Percentiles rank a stretch among this genome's conserved stretches.
phyloP scores from a whole-genome alignment of 1,284 basidiomycete species.

The Agaricales sp. region DNA sequence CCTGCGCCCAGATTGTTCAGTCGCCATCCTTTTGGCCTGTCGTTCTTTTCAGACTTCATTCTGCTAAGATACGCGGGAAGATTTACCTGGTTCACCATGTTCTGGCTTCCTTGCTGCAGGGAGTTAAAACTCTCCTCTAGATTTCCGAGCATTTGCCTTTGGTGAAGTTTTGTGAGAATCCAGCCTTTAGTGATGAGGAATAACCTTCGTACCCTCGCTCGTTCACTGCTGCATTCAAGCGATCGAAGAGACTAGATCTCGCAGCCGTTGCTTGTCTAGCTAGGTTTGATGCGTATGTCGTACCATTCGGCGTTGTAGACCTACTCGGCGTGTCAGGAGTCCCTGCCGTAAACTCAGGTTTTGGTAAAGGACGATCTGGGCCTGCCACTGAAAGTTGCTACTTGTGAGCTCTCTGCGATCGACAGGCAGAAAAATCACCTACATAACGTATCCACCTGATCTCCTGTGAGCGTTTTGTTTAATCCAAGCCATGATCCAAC shows the following conservation, averaged over 20 bases:
- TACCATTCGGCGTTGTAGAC: too few species aligned
- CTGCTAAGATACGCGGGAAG: too few species aligned
- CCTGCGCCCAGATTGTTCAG: conserved; percentile 47
- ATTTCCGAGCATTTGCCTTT: conserved; percentile 48
- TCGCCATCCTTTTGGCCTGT: conserved; percentile 51
- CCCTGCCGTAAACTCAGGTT: conserved; percentile 10
- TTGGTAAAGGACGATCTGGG: conserved; percentile 41
- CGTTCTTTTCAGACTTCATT: too few species aligned
- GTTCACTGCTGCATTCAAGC: conserved; percentile 42
- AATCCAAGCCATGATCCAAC: conserved; percentile 44
- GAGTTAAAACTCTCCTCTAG: conserved; percentile 53
- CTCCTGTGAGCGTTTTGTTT: conserved; percentile 37
- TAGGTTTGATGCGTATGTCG: conserved; percentile 17
- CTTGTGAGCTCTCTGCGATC: too few species aligned
- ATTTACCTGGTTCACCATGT: conserved; percentile 51
- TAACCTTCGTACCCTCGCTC: conserved; percentile 46
- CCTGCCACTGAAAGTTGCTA: conserved; percentile 62
- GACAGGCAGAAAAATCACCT: conserved; percentile 33
- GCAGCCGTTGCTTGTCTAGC: conserved; percentile 26
- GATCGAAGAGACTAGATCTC: conserved; percentile 32
- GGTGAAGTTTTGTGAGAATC: background rate
- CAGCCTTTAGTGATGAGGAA: background rate
- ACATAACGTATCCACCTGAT: conserved; percentile 50
- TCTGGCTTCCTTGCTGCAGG: conserved; percentile 51
- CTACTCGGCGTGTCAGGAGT: conserved; percentile 10